Conservation (phyloP, 2,329 filamentous ascomycete genomes). For the Drechslerella dactyloides region DNA sequence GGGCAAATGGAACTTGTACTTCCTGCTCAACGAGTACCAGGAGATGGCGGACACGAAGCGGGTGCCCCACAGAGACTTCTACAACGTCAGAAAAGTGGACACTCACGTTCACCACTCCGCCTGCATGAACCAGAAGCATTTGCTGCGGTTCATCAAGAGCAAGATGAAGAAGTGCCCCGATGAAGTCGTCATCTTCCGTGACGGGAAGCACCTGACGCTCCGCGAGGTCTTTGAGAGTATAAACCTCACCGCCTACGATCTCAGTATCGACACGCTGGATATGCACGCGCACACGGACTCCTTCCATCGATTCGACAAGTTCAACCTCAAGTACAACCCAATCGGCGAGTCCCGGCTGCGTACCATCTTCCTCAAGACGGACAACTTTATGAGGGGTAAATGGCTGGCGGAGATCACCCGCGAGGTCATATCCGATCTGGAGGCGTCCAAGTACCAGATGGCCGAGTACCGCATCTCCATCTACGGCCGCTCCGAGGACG, state of each 20-base stretch:
- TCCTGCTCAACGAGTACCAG: constrained; percentile 92
- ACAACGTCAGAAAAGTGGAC: constrained; percentile 98
- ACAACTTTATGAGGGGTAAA: constrained; percentile 94
- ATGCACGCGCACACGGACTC: constrained; percentile 99
- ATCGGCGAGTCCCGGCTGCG: constrained; percentile 92
- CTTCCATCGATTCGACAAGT: constrained; percentile 99
- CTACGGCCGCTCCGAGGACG: constrained; percentile 87
- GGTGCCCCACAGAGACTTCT: constrained; percentile 97
- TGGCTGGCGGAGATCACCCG: constrained; percentile 98
- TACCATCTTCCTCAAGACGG: constrained; percentile 98
- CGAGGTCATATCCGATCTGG: constrained; percentile 94
- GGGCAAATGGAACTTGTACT: constrained; percentile 95
- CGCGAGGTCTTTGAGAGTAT: constrained; percentile 96
- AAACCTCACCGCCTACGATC: constrained; percentile 93
- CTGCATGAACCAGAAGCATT: constrained; percentile 99
- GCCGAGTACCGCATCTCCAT: constrained; percentile 99
- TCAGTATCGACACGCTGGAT: constrained; percentile 97
- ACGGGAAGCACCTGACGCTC: constrained; percentile 88
- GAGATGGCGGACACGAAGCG: constrained; percentile 97
- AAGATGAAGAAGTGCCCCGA: constrained; percentile 99
- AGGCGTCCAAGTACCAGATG: constrained; percentile 99
- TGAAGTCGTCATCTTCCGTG: constrained; percentile 88
- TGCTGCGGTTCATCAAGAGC: constrained; percentile 97
- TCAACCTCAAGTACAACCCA: constrained; percentile 98
- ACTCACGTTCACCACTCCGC: constrained; percentile 99